Percentiles rank a stretch among this genome's conserved stretches.
These are phyloP conservation scores for Beauveria scarabaeidicola DNA, from an alignment of 2,329 filamentous ascomycete species.

Conservation along the genomic window DNA sequence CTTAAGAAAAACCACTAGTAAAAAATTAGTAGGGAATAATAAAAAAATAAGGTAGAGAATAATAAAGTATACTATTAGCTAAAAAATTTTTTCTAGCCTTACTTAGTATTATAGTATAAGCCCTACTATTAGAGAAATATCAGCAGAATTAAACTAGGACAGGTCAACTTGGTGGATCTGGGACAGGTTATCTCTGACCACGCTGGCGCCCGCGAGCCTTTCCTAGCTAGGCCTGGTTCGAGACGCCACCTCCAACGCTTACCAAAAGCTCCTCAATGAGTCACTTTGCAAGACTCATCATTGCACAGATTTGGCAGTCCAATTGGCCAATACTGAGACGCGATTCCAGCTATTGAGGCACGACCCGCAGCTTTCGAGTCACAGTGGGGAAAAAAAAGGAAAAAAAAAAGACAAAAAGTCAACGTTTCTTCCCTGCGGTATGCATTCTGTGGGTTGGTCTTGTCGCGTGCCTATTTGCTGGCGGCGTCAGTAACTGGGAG, in stretches of 20 bases:
- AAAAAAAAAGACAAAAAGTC: too few relatives aligned
- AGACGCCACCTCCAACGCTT: conserved; percentile 9
- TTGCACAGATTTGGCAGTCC: neutral
- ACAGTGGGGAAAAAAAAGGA: neutral
- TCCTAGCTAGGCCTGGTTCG: conserved; percentile 7
- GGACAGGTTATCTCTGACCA: too few relatives aligned
- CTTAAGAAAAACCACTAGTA: too few relatives aligned
- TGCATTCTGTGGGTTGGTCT: neutral
- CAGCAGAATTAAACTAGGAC: too few relatives aligned
- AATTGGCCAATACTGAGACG: conserved; percentile 1
- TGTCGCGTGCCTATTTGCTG: neutral
- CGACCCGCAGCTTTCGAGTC: conserved; percentile 6
- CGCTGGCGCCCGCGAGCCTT: neutral
- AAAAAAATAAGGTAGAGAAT: too few relatives aligned
- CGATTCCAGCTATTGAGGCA: neutral
- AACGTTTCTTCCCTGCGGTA: neutral
- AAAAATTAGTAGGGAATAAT: too few relatives aligned
- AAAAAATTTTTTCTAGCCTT: too few relatives aligned
- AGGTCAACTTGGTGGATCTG: too few relatives aligned
- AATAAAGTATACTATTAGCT: too few relatives aligned
- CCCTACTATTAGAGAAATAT: too few relatives aligned
- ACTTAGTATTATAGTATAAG: too few relatives aligned
- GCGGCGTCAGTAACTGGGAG: too few relatives aligned
- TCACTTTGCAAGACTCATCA: conserved; percentile 6
- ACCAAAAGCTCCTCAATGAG: conserved; percentile 2